phyloP scores from a whole-genome alignment of 495 filamentous ascomycete species.

The Penicillium verhagenii region DNA sequence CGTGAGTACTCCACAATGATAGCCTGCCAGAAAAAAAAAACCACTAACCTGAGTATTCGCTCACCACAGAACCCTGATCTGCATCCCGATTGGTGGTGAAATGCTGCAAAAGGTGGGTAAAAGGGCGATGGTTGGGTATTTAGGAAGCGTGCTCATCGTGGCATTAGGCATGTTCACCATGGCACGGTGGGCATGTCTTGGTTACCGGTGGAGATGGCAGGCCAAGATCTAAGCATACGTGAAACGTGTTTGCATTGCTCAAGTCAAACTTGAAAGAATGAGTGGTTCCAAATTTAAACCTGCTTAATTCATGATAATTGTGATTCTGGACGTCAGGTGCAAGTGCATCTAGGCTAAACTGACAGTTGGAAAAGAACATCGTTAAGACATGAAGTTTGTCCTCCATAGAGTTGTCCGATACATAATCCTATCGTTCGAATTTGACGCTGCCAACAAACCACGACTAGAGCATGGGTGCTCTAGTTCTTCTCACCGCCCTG shows the following conservation, averaged over 20 bases:
- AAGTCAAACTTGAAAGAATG: not conserved
- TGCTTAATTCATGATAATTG: not conserved
- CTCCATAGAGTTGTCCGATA: not conserved
- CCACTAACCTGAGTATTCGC: not conserved
- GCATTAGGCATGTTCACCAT: constrained; percentile 38
- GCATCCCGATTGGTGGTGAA: constrained; percentile 42
- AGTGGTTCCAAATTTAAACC: not conserved
- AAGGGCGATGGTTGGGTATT: constrained; percentile 34
- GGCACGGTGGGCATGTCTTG: constrained; percentile 50
- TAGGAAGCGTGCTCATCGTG: constrained; percentile 39
- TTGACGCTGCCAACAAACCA: too few relatives aligned
- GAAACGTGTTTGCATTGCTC: not conserved
- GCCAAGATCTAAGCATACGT: constrained; percentile 29
- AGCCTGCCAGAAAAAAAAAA: too few relatives aligned
- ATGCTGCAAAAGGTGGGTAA: constrained; percentile 41
- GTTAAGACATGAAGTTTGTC: not conserved
- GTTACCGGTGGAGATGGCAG: constrained; percentile 47
- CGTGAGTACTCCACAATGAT: too few relatives aligned
- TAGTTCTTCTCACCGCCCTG: constrained; percentile 77
- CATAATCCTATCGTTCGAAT: not conserved
- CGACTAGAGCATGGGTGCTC: not conserved
- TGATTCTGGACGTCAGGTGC: not conserved
- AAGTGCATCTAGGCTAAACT: not conserved
- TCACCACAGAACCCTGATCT: constrained; percentile 32
- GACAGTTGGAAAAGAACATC: not conserved